Base-by-base conservation (phyloP, 768 basidiomycete genomes). In the Boletellus ananas region DNA sequence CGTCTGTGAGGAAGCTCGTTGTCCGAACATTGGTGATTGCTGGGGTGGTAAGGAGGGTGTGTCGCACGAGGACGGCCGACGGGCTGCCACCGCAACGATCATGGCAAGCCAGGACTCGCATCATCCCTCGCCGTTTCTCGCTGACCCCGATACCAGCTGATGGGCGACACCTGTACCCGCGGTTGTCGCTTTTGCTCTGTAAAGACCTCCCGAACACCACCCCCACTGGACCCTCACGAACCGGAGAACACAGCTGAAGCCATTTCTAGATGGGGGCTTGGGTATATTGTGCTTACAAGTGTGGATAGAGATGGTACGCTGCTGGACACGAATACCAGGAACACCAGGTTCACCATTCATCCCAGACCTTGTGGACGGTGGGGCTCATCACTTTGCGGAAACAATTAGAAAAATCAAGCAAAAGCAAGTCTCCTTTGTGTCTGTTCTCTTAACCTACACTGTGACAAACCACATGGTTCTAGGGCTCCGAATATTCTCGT, bases 1-100 rank as follows among this genome's bases (percentile, higher is more conserved):
- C 0, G 96, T 99, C 2, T 99, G 96, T 62, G 96, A 99, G 70
- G 96, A 99, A 67, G 96, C 96, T 33, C 80, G 94, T 55, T 99
- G 96, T 74, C 96, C 96, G 0, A 99, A 99, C 62, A 97, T 99
- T 49, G 96, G 95, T n/a, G 95, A 98, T 63, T 99, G 96, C 62
- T 99, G 96, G 96, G 93, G 96, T 36, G 94, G 94, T 9, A 85
- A 84, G 60, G 74, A 79, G 29, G 80, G 76, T 42, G 74, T 68
- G 36, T 81, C 79, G 7, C 83, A 84, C 45, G 79, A 79, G 50
- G 87, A 89, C 48, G 85, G 83, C 27, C 84, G 86, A 57, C 83
- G 83, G 51, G 79, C 81, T 43, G 96, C 96, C 20, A 99, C 96
- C 7, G 96, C 96, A 11, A 99, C 96, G 3, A 99, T 99, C 66